phyloP scores from a whole-genome alignment of 2,329 filamentous ascomycete genomes.

The Metarhizium robertsii region DNA sequence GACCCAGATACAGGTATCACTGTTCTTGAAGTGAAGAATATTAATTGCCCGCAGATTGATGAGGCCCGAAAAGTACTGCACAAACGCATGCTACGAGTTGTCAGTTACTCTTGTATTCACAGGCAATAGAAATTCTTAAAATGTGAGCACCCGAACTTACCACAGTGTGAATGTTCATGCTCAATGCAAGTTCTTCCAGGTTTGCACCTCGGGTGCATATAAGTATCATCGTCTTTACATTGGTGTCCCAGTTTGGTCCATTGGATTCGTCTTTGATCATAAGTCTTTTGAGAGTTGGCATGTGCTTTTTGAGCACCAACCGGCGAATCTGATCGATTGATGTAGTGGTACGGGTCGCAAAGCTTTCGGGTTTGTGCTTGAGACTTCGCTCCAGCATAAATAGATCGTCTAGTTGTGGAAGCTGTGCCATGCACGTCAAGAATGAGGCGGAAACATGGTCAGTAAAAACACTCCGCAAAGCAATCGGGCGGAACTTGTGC shows the following conservation, averaged over 20 bases:
- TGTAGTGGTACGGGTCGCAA: slow-evolving; percentile 38
- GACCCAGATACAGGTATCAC: slow-evolving; percentile 47
- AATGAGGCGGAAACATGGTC: slow-evolving; percentile 52
- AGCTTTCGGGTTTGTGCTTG: slow-evolving; percentile 43
- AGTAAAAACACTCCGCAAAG: slow-evolving; percentile 50
- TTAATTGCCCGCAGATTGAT: slow-evolving; percentile 44
- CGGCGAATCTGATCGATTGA: slow-evolving; percentile 50
- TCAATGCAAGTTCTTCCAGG: slow-evolving; percentile 47
- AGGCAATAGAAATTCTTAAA: background rate
- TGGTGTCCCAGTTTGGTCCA: slow-evolving; percentile 45
- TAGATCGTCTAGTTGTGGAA: slow-evolving; percentile 46
- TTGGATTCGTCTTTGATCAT: slow-evolving; percentile 49
- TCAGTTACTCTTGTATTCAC: background rate
- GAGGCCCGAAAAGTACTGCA: slow-evolving; percentile 42
- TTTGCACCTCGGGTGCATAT: slow-evolving; percentile 39
- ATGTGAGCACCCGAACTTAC: slow-evolving; percentile 30
- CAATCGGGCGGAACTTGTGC: slow-evolving; percentile 40
- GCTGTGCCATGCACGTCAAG: slow-evolving; percentile 41
- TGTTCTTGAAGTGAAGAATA: slow-evolving; percentile 42
- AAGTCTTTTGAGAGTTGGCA: slow-evolving; percentile 41
- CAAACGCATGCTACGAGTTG: slow-evolving; percentile 42
- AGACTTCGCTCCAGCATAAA: slow-evolving; percentile 46
- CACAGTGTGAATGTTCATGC: slow-evolving; percentile 43
- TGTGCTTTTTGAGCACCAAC: slow-evolving; percentile 48
- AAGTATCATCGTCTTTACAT: slow-evolving; percentile 44